A percentile compares a stretch with the other conserved stretches of the same genome.
These are phyloP conservation scores for Saccharomycopsis fibuligera DNA, from an alignment of 805 yeast genomes.

Conservation along the genomic window DNA sequence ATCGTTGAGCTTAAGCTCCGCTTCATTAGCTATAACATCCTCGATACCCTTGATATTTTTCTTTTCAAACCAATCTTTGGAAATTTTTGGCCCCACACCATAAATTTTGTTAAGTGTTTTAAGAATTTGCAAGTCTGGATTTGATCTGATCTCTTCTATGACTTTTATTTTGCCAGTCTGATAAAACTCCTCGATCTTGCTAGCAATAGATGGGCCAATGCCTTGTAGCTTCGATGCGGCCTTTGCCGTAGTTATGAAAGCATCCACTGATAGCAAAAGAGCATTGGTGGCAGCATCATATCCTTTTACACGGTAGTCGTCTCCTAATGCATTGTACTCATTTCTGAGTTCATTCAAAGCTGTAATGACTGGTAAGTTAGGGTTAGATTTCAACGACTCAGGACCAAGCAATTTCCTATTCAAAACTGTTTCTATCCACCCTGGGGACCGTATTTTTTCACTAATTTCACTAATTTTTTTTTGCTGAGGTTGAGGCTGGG, in stretches of 20 bases:
- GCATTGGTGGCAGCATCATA: slow-evolving; percentile 40
- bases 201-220: slow-evolving; percentile 36
- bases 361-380: slow-evolving; percentile 17
- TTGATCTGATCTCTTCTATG: slow-evolving; percentile 24
- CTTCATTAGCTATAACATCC: slow-evolving; percentile 30
- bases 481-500: no score
- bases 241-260: slow-evolving; percentile 29
- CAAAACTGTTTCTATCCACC: slow-evolving; percentile 1
- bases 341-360: slow-evolving; percentile 9
- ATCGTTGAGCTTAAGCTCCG: slow-evolving; percentile 23
- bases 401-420: slow-evolving; percentile 7
- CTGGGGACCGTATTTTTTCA: neutral
- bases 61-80: slow-evolving; percentile 35
- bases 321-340: slow-evolving; percentile 29
- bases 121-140: slow-evolving; percentile 27
- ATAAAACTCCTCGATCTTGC: slow-evolving; percentile 41
- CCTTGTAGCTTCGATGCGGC: slow-evolving; percentile 37
- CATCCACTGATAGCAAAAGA: slow-evolving; percentile 26
- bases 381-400: slow-evolving; percentile 4
- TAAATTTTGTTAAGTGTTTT: slow-evolving; percentile 35
- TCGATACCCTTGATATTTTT: slow-evolving; percentile 33
- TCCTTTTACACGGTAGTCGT: slow-evolving; percentile 34
- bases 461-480: neutral
- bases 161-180: slow-evolving; percentile 30
- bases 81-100: slow-evolving; percentile 43